phyloP scores from a whole-genome alignment of 108 stramenopile species.

The Nitzschia putrida region DNA sequence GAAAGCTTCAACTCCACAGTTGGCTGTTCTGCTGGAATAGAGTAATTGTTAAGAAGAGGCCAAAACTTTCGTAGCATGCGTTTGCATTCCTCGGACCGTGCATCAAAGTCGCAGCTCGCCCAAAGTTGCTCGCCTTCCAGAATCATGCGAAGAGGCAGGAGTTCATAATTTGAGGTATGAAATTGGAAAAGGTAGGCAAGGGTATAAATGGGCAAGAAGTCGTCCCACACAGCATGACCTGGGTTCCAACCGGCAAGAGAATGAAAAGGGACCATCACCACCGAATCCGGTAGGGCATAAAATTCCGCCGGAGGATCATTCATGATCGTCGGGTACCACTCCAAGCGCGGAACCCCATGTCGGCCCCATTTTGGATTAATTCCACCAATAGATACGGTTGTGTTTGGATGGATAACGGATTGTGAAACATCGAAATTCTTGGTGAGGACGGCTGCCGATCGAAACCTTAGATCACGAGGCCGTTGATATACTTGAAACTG shows the following conservation, averaged over 20 bases:
- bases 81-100: neutral
- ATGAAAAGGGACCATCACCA: conserved; percentile 56
- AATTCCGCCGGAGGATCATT: conserved; percentile 14
- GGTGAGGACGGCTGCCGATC: neutral
- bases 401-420: neutral
- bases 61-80: conserved; percentile 3
- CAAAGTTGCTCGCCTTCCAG: neutral
- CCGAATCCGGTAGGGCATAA: conserved; percentile 37
- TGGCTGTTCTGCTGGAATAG: neutral
- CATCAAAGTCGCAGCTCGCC: conserved; percentile 25
- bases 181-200: conserved; percentile 43
- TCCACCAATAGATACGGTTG: conserved; percentile 47
- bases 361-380: conserved; percentile 53
- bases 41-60: conserved; percentile 14
- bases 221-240: conserved; percentile 54
- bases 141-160: neutral
- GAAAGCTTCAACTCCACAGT: neutral
- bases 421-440: neutral
- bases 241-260: conserved; percentile 43
- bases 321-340: conserved; percentile 51
- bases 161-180: conserved; percentile 13
- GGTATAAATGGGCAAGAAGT: conserved; percentile 53
- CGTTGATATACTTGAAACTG: conserved; percentile 33
- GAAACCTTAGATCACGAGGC: conserved; percentile 14
- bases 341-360: conserved; percentile 16